phyloP scores from a whole-genome alignment of 148 eudicot genomes.

The Heliamphora exappendiculata region DNA sequence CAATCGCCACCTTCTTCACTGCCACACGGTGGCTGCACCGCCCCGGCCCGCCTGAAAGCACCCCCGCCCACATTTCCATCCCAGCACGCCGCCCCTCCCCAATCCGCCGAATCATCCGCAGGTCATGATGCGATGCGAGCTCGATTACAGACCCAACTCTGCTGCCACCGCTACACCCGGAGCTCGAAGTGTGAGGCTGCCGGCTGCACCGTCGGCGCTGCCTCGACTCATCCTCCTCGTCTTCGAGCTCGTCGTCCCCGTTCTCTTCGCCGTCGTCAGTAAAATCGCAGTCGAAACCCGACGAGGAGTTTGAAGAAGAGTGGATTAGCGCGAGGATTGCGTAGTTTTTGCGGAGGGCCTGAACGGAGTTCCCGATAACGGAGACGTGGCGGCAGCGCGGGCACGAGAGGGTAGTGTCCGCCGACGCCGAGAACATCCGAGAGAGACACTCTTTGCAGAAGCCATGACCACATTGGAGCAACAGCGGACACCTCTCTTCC shows the following conservation, averaged over 20 bases:
- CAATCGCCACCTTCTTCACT: constrained; percentile 64
- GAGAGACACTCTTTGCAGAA: constrained; percentile 85
- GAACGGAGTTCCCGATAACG: constrained; percentile 79
- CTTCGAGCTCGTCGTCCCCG: constrained; percentile 19
- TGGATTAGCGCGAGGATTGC: constrained; percentile 46
- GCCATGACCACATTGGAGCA: constrained; percentile 95
- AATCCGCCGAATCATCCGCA: constrained; percentile 51
- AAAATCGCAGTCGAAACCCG: constrained; percentile 4
- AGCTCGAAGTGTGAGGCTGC: constrained; percentile 17
- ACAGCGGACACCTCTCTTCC: constrained; percentile 58
- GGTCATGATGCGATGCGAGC: constrained; percentile 51
- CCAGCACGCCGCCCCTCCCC: constrained; percentile 61
- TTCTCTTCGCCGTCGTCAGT: constrained; percentile 35
- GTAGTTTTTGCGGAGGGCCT: constrained; percentile 67
- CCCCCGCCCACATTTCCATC: constrained; percentile 70
- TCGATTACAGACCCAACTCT: constrained; percentile 30
- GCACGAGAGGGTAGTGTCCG: constrained; percentile 63
- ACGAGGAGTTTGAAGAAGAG: constrained; percentile 10
- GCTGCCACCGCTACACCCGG: constrained; percentile 18
- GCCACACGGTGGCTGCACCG: constrained; percentile 70
- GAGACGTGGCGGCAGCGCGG: constrained; percentile 92
- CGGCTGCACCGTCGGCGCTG: constrained; percentile 21
- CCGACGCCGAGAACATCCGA: constrained; percentile 52
- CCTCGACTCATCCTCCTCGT: constrained; percentile 21
- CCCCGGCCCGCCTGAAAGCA: constrained; percentile 31